These are phyloP conservation scores for Eucalyptus coolabah DNA, from an alignment of 345 rosid species.

Conservation along the genomic window DNA sequence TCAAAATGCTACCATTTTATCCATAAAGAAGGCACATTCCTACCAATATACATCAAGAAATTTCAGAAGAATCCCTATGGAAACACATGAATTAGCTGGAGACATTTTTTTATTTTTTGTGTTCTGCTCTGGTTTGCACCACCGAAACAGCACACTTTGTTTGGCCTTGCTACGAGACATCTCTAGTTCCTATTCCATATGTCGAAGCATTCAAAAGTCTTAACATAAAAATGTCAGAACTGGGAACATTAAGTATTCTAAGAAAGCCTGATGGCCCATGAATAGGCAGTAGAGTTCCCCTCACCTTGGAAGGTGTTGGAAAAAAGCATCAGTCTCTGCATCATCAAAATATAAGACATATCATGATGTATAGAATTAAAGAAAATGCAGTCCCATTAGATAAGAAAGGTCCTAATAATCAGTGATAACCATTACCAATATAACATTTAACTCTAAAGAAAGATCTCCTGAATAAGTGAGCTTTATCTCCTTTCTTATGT, in stretches of 20 bases:
- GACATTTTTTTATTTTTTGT: not conserved
- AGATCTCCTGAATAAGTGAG: constrained; percentile 41
- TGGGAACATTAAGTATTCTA: not conserved
- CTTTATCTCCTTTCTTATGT: constrained; percentile 37
- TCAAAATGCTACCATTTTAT: no score
- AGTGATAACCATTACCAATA: constrained; percentile 36
- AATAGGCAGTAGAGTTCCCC: not conserved
- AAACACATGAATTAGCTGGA: not conserved
- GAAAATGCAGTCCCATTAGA: not conserved
- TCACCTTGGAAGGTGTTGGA: constrained; percentile 65
- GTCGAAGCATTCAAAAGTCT: not conserved
- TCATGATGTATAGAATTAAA: not conserved
- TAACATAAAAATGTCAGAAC: not conserved
- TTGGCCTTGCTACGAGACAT: not conserved
- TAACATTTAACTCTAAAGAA: constrained; percentile 60
- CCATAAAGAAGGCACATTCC: not conserved
- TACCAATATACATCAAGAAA: not conserved
- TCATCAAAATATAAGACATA: not conserved
- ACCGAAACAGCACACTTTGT: not conserved
- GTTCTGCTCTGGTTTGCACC: not conserved
- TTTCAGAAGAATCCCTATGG: not conserved
- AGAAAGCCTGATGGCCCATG: not conserved
- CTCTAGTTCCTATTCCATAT: not conserved
- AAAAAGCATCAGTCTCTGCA: constrained; percentile 68
- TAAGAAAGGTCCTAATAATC: not conserved